A percentile compares a stretch with the other conserved stretches of the same genome.
Conservation (phyloP, 805 yeast genomes). For the Saccharomycopsis capsularis region DNA sequence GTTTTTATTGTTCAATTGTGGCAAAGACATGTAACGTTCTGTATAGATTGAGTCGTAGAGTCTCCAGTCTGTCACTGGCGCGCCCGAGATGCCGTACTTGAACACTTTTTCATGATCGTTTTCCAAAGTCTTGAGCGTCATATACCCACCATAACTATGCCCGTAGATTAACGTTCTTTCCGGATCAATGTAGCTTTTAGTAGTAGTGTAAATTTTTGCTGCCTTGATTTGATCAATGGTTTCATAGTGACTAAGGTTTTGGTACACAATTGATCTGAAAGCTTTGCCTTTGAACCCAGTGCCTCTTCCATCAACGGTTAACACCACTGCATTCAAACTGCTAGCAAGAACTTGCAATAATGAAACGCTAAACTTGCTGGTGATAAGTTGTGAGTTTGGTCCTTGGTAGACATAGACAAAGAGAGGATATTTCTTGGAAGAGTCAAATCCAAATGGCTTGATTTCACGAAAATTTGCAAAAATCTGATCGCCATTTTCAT, state of each 20-base stretch:
- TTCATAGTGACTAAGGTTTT: conserved; percentile 74
- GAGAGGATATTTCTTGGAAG: conserved; percentile 54
- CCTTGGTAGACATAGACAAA: conserved; percentile 92
- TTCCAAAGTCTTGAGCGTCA: conserved; percentile 68
- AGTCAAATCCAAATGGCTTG: conserved; percentile 66
- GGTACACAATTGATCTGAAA: conserved; percentile 75
- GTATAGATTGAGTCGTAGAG: conserved; percentile 74
- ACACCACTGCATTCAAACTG: conserved; percentile 74
- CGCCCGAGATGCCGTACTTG: conserved; percentile 74
- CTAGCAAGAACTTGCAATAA: conserved; percentile 77
- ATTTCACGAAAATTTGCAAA: conserved; percentile 67
- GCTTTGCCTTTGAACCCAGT: conserved; percentile 82
- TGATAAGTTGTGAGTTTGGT: conserved; percentile 84
- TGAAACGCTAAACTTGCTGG: conserved; percentile 48
- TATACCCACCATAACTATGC: conserved; percentile 83
- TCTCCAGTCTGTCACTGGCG: conserved; percentile 78
- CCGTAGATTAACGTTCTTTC: conserved; percentile 71
- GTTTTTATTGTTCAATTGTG: conserved; percentile 41
- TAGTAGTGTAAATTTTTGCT: conserved; percentile 59
- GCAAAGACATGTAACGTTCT: conserved; percentile 64
- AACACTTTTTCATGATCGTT: conserved; percentile 54
- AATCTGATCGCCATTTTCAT: conserved; percentile 39
- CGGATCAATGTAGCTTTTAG: conserved; percentile 40
- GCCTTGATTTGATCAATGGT: conserved; percentile 82
- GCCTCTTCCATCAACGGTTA: conserved; percentile 95